These are phyloP conservation scores for Russula griseocarnosa DNA, from an alignment of 768 basidiomycete species.

Conservation along the genomic window DNA sequence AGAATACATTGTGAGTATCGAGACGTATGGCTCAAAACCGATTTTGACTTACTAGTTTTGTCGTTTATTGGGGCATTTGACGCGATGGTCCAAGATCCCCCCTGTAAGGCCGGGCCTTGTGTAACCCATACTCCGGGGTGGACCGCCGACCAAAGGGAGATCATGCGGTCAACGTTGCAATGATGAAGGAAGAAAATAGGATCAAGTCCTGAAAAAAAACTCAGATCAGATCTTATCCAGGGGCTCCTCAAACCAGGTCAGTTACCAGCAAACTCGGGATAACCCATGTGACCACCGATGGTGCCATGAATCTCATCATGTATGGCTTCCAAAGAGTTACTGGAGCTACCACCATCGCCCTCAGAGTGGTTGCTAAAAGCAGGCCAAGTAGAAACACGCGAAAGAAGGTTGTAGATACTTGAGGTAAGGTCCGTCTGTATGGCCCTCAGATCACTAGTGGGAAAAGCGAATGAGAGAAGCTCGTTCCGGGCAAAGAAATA, in stretches of 20 bases:
- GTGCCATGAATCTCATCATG: constrained; percentile 45
- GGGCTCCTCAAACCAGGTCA: constrained; percentile 38
- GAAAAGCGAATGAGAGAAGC: neutral
- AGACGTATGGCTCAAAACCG: neutral
- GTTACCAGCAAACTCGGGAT: constrained; percentile 36
- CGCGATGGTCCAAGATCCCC: constrained; percentile 23
- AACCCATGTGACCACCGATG: constrained; percentile 30
- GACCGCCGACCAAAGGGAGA: constrained; percentile 49
- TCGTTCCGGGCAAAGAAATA: neutral
- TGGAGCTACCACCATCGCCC: constrained; percentile 38
- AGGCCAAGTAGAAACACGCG: constrained; percentile 39
- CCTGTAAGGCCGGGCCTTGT: constrained; percentile 22
- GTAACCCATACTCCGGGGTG: constrained; percentile 43
- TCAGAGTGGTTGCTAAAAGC: constrained; percentile 46
- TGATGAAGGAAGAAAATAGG: constrained; percentile 56
- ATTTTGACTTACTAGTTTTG: constrained; percentile 16
- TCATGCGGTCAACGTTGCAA: constrained; percentile 49
- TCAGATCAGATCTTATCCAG: neutral
- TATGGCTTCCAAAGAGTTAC: constrained; percentile 49
- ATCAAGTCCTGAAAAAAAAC: constrained; percentile 43
- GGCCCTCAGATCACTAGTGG: constrained; percentile 13
- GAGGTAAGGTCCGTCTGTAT: constrained; percentile 18
- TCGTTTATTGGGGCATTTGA: constrained; percentile 3
- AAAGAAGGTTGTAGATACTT: constrained; percentile 36
- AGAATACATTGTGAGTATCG: constrained; percentile 1